Evolutionary conservation across 2,329 filamentous ascomycete genomes (phyloP).

Genomic region (Chaetomiaceae sp.): DNA sequence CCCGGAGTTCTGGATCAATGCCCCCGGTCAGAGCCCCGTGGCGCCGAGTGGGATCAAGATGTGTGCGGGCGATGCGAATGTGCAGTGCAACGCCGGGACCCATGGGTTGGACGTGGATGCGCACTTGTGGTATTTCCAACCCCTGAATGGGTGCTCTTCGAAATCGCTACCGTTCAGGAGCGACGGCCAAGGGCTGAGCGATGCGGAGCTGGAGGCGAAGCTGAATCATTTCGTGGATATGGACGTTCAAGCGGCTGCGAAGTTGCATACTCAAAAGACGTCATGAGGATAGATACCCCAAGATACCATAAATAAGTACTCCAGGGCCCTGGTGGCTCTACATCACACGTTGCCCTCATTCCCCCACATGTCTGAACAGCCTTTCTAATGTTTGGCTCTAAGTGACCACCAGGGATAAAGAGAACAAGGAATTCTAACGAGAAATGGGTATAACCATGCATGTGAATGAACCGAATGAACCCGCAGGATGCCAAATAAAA

Average conservation of each 20-base stretch:
- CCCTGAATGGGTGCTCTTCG: conserved; percentile 36
- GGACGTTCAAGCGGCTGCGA: conserved; percentile 30
- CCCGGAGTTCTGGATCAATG: conserved; percentile 61
- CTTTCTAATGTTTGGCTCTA: background rate
- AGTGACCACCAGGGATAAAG: background rate
- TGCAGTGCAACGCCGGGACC: conserved; percentile 46
- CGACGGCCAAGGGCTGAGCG: conserved; percentile 18
- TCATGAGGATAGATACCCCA: background rate
- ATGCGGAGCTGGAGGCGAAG: conserved; percentile 34
- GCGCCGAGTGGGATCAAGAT: conserved; percentile 37
- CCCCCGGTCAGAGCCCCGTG: conserved; percentile 29
- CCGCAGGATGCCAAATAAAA: background rate
- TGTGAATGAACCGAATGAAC: background rate
- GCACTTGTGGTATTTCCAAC: conserved; percentile 45
- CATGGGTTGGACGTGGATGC: conserved; percentile 38
- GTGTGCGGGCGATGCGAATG: conserved; percentile 44
- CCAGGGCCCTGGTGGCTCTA: too few relatives aligned
- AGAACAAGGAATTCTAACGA: background rate
- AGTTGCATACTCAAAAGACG: conserved; percentile 1
- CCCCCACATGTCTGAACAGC: background rate
- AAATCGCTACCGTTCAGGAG: conserved; percentile 23
- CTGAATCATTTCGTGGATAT: conserved; percentile 25
- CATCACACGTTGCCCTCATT: too few relatives aligned
- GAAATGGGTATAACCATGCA: background rate
- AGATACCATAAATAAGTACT: background rate